phyloP scores from a whole-genome alignment of 2,329 filamentous ascomycete species.

The Epichloe sylvatica region DNA sequence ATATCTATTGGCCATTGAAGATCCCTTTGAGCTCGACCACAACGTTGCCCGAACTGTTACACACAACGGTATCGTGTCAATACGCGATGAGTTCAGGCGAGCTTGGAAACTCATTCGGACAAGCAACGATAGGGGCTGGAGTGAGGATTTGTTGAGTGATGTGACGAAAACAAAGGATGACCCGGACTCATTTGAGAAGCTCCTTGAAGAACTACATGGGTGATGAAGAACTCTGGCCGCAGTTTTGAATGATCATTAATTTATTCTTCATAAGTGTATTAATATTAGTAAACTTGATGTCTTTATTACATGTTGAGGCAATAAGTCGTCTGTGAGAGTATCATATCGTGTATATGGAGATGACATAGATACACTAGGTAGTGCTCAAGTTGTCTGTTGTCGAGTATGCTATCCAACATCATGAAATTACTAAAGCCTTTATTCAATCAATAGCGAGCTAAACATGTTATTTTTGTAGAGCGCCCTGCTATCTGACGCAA shows the following conservation, averaged over 20 bases:
- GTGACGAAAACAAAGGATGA: conserved; percentile 20
- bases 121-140: conserved; percentile 27
- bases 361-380: not conserved
- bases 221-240: conserved; percentile 2
- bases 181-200: conserved; percentile 12
- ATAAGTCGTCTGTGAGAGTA: not conserved
- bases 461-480: not conserved
- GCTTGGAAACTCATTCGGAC: conserved; percentile 58
- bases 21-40: conserved; percentile 78
- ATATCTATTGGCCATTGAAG: conserved; percentile 80
- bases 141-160: conserved; percentile 42
- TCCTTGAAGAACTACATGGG: conserved; percentile 25
- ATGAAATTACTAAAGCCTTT: not conserved
- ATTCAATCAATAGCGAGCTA: not conserved
- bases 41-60: conserved; percentile 82
- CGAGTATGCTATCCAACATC: too few species aligned
- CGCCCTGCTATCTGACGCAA: not conserved
- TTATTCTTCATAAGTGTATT: too few species aligned
- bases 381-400: not conserved
- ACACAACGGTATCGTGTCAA: conserved; percentile 65
- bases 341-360: not conserved
- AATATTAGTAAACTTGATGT: too few species aligned
- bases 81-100: conserved; percentile 71
- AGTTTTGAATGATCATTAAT: not conserved
- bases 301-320: not conserved